These are phyloP conservation scores for Leucosporidium creatinivorum DNA, from an alignment of 768 basidiomycete species.

Conservation along the genomic window DNA sequence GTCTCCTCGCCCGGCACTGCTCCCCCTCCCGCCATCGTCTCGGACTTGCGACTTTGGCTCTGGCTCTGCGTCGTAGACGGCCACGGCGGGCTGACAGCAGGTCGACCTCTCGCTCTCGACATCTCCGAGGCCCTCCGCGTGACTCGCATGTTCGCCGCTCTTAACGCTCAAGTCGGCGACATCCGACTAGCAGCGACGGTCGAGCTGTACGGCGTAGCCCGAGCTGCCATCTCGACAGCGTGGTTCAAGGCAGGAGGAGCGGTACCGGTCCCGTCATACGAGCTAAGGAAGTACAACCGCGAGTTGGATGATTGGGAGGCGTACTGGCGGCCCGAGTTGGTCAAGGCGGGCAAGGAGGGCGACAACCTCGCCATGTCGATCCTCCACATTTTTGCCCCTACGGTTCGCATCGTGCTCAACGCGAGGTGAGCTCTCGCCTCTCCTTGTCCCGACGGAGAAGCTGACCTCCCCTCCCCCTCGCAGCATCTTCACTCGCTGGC, in stretches of 20 bases:
- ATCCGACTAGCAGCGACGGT: background rate
- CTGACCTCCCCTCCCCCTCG: no score
- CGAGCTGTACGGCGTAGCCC: background rate
- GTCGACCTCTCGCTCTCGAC: background rate
- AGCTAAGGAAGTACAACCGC: background rate
- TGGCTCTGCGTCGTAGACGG: conserved; percentile 2
- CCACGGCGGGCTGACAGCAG: conserved; percentile 5
- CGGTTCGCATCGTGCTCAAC: background rate
- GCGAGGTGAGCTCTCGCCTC: background rate
- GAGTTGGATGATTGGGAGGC: conserved; percentile 3
- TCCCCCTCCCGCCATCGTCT: background rate
- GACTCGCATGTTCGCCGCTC: background rate
- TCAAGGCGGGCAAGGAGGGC: background rate
- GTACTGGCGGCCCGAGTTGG: background rate
- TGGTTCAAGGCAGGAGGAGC: background rate
- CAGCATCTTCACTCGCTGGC: conserved; percentile 13
- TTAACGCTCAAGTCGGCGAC: background rate
- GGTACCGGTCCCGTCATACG: background rate
- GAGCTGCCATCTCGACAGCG: background rate
- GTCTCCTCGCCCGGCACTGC: background rate
- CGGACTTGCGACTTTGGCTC: background rate
- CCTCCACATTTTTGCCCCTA: background rate
- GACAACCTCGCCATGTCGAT: background rate
- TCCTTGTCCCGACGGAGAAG: no score
- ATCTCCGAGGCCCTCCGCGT: background rate